Conservation (phyloP, 495 filamentous ascomycete genomes). For the Hapsidospora chrysogenum region DNA sequence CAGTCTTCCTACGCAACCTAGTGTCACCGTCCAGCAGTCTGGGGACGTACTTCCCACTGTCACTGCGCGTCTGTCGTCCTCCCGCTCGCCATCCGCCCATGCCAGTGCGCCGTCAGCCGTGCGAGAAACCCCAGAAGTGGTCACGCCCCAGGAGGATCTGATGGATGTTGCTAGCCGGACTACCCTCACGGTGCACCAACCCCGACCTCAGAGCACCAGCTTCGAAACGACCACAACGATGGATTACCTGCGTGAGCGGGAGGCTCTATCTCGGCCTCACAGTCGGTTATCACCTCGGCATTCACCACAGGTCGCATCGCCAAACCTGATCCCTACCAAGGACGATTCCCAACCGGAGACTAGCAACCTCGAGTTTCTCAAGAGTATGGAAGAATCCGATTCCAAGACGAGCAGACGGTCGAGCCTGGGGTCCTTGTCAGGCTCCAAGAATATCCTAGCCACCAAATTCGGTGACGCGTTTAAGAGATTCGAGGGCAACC, state of each 20-base stretch:
- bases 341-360: background rate
- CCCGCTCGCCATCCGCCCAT: constrained; percentile 39
- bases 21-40: background rate
- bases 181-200: background rate
- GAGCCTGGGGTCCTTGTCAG: constrained; percentile 64
- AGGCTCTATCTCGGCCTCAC: constrained; percentile 20
- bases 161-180: background rate
- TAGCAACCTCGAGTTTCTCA: constrained; percentile 67
- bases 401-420: constrained; percentile 64
- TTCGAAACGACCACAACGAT: constrained; percentile 47
- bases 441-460: constrained; percentile 71
- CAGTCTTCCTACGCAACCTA: background rate
- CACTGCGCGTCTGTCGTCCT: background rate
- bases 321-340: background rate
- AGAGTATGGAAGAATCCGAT: constrained; percentile 54
- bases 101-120: constrained; percentile 8
- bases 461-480: constrained; percentile 94
- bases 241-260: constrained; percentile 53
- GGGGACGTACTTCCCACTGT: background rate
- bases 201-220: constrained; percentile 51
- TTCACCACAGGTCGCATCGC: background rate
- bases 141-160: constrained; percentile 1
- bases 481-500: constrained; percentile 68
- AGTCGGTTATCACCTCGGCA: background rate
- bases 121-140: constrained; percentile 14